Evolutionary conservation across 148 eudicot genomes (phyloP).

Genomic region (Suaeda aralocaspica): DNA sequence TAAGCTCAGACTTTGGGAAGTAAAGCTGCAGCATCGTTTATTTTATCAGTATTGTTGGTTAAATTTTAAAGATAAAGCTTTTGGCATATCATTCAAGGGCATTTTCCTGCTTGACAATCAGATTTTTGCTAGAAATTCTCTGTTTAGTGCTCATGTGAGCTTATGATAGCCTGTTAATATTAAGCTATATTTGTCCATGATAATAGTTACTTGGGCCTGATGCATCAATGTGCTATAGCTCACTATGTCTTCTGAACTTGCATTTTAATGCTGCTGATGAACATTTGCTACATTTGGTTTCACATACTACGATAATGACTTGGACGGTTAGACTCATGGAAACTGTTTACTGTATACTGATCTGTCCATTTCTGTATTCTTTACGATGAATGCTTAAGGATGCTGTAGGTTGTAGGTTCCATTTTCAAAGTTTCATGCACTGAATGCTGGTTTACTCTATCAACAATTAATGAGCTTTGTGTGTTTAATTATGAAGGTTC

Average conservation of each 20-base stretch:
- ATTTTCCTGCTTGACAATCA: background rate
- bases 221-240: background rate
- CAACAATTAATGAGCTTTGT: constrained; percentile 13
- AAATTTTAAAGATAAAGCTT: background rate
- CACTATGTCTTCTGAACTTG: background rate
- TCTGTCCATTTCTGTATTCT: too few species aligned
- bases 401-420: background rate
- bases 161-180: background rate
- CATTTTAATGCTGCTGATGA: background rate
- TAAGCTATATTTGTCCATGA: background rate
- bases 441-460: constrained; percentile 1
- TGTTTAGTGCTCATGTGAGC: background rate
- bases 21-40: background rate
- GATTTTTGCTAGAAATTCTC: background rate
- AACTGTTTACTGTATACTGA: too few species aligned
- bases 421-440: background rate
- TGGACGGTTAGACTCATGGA: too few species aligned
- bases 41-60: background rate
- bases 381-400: too few species aligned
- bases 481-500: constrained; percentile 51
- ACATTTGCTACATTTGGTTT: background rate
- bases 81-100: background rate
- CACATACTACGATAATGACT: background rate
- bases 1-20: background rate
- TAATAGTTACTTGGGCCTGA: background rate